A percentile compares a stretch with the other conserved stretches of the same genome.
Evolutionary conservation across 1,284 basidiomycete genomes (phyloP).

Genomic region (Fomitopsis betulina): DNA sequence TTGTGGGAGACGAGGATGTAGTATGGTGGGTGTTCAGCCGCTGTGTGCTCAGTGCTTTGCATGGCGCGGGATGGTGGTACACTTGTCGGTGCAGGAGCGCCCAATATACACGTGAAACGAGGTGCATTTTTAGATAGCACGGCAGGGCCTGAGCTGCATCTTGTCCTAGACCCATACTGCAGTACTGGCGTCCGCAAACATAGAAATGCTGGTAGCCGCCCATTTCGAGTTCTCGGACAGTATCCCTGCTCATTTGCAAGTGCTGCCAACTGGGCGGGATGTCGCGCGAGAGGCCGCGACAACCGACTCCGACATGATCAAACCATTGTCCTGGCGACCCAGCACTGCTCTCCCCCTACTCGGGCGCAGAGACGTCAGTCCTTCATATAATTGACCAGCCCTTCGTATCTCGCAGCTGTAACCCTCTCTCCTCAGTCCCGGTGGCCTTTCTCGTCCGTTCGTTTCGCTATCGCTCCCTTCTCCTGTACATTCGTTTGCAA

Average conservation of each 20-base stretch:
- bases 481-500: slow-evolving; percentile 2
- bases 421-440: background rate
- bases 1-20: slow-evolving; percentile 56
- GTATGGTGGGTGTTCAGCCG: slow-evolving; percentile 36
- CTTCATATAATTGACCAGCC: background rate
- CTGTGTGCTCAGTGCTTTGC: background rate
- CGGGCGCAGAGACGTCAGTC: background rate
- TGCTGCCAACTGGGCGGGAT: background rate
- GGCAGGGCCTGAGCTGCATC: too few species aligned
- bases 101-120: background rate
- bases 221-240: background rate
- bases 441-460: background rate
- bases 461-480: background rate
- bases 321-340: slow-evolving; percentile 7
- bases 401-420: background rate
- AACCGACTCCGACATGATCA: slow-evolving; percentile 4
- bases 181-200: background rate
- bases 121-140: background rate
- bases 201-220: background rate
- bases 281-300: background rate
- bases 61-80: background rate
- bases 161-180: too few species aligned
- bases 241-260: background rate
- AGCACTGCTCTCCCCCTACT: background rate
- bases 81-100: too few species aligned